These are phyloP conservation scores for Sapria himalayana DNA, from an alignment of 345 rosid species.

Conservation along the genomic window DNA sequence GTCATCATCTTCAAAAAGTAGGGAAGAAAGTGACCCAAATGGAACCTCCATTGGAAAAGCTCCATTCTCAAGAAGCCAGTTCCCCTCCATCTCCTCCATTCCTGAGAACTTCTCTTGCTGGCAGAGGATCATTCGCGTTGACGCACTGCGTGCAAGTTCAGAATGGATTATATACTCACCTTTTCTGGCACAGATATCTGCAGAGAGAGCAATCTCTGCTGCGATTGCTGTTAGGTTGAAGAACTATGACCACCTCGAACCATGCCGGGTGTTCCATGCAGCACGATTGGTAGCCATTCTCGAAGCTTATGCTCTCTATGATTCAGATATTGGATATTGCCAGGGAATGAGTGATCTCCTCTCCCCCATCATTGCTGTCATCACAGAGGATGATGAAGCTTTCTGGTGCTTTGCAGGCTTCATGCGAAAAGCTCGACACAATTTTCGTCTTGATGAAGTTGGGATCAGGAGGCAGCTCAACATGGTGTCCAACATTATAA, in stretches of 20 bases:
- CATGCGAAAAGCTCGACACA: conserved; percentile 91
- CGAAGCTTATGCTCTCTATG: conserved; percentile 80
- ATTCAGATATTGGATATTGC: conserved; percentile 91
- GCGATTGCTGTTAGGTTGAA: conserved; percentile 66
- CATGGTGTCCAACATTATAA: conserved; percentile 72
- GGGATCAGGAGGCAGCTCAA: conserved; percentile 78
- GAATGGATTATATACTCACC: conserved; percentile 56
- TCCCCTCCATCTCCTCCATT: conserved; percentile 9
- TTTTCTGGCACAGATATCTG: conserved; percentile 42
- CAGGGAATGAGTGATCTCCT: conserved; percentile 99
- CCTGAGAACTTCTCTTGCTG: conserved; percentile 60
- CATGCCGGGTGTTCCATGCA: conserved; percentile 69
- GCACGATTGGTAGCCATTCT: conserved; percentile 80
- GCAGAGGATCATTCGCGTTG: conserved; percentile 90
- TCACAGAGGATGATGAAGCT: conserved; percentile 73
- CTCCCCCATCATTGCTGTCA: conserved; percentile 62
- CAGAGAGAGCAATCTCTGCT: conserved; percentile 30
- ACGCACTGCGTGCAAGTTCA: conserved; percentile 82
- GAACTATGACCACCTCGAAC: conserved; percentile 62
- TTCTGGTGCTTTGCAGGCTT: conserved; percentile 89
- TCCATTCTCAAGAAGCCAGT: conserved; percentile 20
- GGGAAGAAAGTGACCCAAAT: conserved; percentile 21
- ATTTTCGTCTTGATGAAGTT: conserved; percentile 78
- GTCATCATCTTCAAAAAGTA: conserved; percentile 19
- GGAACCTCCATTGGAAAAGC: conserved; percentile 10